A percentile compares a stretch with the other conserved stretches of the same genome.
Conservation (phyloP, 2,329 filamentous ascomycete species). For the Colletotrichum limetticola region DNA sequence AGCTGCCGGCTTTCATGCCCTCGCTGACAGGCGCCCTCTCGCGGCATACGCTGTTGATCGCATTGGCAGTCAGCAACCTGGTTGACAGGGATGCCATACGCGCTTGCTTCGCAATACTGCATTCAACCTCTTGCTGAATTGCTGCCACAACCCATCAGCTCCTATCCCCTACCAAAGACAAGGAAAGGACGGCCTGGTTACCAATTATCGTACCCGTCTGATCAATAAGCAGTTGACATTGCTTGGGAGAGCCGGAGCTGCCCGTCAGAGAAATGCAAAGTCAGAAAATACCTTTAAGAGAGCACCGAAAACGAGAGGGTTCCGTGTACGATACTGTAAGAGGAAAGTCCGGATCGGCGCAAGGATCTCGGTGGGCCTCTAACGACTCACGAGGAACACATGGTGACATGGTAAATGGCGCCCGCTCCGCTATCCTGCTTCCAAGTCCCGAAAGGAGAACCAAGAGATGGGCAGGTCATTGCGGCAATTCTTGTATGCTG, state of each 20-base stretch:
- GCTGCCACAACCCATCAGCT: too few species aligned
- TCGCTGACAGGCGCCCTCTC: neutral
- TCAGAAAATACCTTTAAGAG: neutral
- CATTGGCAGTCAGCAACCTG: too few species aligned
- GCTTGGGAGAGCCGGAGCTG: too few species aligned
- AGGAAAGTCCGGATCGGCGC: neutral
- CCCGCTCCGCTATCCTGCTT: constrained; percentile 1
- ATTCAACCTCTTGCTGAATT: too few species aligned
- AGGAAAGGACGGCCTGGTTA: too few species aligned
- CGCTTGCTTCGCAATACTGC: too few species aligned
- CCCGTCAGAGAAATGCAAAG: neutral
- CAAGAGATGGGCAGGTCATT: neutral
- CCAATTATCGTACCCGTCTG: too few species aligned
- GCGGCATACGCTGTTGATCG: too few species aligned
- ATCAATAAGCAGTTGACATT: too few species aligned
- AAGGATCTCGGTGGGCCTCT: neutral
- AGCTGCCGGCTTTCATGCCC: neutral
- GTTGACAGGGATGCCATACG: too few species aligned
- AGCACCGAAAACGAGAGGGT: neutral
- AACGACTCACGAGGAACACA: too few species aligned
- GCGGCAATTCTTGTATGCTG: constrained; percentile 34
- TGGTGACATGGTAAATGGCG: neutral
- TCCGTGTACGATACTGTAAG: neutral
- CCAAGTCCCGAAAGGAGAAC: neutral
- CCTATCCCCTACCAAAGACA: neutral